Conservation (phyloP, 257 asterid genomes). For the Paulownia fortunei region DNA sequence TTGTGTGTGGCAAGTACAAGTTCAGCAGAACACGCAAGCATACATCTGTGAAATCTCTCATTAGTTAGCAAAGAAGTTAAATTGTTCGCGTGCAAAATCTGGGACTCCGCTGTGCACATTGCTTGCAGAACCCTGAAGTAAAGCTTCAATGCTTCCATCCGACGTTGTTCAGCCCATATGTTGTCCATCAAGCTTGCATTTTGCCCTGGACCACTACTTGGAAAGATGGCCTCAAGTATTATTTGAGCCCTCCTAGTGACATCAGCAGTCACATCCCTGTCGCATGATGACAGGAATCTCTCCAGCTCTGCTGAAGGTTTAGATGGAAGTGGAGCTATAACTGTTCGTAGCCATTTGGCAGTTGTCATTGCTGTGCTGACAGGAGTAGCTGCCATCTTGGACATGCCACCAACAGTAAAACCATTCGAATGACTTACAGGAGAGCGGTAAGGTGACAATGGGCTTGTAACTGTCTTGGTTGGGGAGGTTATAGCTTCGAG, state of each 20-base stretch:
- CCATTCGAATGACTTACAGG: constrained; percentile 61
- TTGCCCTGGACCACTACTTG: constrained; percentile 86
- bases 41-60: constrained; percentile 97
- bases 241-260: constrained; percentile 87
- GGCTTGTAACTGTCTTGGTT: constrained; percentile 75
- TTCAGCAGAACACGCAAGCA: constrained; percentile 99
- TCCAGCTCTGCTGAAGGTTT: constrained; percentile 87
- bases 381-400: constrained; percentile 81
- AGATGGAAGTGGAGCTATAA: constrained; percentile 87
- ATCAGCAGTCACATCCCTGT: constrained; percentile 81
- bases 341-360: constrained; percentile 90
- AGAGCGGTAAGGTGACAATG: constrained; percentile 78
- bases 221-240: constrained; percentile 94
- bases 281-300: constrained; percentile 80
- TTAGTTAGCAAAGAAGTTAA: constrained; percentile 86
- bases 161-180: constrained; percentile 95
- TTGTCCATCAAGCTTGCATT: constrained; percentile 87
- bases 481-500: constrained; percentile 80
- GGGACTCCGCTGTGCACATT: constrained; percentile 93
- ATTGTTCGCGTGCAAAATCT: constrained; percentile 72
- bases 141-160: constrained; percentile 87
- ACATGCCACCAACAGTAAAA: constrained; percentile 47
- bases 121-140: constrained; percentile 92
- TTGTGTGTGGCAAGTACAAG: constrained; percentile 98
- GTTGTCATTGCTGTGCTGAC: constrained; percentile 99